Evolutionary conservation across 2,329 filamentous ascomycete species (phyloP).

Genomic region (Eutypa lata): DNA sequence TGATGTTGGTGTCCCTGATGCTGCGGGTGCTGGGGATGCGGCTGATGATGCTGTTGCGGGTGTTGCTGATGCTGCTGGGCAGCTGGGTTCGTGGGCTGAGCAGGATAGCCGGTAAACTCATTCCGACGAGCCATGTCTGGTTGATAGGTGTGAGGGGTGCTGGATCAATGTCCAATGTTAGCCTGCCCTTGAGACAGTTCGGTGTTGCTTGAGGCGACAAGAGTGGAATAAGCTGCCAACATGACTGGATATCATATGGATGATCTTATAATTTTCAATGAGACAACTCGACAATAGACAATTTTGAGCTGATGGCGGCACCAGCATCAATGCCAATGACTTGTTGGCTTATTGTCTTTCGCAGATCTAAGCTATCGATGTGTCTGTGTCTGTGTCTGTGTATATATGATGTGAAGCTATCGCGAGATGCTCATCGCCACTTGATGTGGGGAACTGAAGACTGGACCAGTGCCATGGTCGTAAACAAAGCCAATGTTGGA

Average conservation of each 20-base stretch:
- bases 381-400: conserved; percentile 6
- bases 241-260: conserved; percentile 18
- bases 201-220: conserved; percentile 16
- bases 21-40: conserved; percentile 19
- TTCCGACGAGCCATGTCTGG: conserved; percentile 48
- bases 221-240: conserved; percentile 15
- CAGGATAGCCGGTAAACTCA: conserved; percentile 34
- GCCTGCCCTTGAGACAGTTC: conserved; percentile 15
- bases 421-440: conserved; percentile 16
- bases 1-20: conserved; percentile 18
- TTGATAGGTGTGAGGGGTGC: conserved; percentile 46
- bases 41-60: conserved; percentile 31
- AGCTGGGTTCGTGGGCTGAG: conserved; percentile 25
- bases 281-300: conserved; percentile 4
- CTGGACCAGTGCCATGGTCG: conserved; percentile 11
- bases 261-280: background rate
- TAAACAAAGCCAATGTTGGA: conserved; percentile 17
- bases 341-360: conserved; percentile 10
- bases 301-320: conserved; percentile 6
- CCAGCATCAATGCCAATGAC: conserved; percentile 8
- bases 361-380: conserved; percentile 5
- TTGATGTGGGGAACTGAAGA: conserved; percentile 11
- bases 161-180: conserved; percentile 37
- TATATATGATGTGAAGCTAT: conserved; percentile 24
- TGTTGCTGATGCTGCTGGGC: conserved; percentile 32